A percentile compares a stretch with the other conserved stretches of the same genome.
phyloP scores from a whole-genome alignment of 2,329 filamentous ascomycete species.

The Tricladium varicosporioides region DNA sequence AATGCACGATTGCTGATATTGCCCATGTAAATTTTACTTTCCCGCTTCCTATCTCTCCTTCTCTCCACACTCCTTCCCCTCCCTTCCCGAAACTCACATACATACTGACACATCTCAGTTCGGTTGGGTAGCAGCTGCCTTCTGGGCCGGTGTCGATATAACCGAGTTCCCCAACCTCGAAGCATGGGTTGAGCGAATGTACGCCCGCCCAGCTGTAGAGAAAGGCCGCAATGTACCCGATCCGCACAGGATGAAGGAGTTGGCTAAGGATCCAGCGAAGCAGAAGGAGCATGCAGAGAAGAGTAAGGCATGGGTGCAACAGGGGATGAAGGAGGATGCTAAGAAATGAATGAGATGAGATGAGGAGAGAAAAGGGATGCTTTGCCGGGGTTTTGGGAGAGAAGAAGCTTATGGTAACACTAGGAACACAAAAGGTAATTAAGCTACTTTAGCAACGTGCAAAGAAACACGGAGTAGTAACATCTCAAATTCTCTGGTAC shows the following conservation, averaged over 20 bases:
- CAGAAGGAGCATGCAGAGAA: constrained; percentile 55
- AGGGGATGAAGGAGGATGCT: constrained; percentile 53
- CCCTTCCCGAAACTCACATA: constrained; percentile 39
- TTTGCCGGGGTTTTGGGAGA: no score
- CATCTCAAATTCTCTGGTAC: neutral
- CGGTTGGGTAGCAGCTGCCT: constrained; percentile 26
- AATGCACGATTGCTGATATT: constrained; percentile 75
- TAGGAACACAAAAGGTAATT: no score
- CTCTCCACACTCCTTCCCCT: neutral
- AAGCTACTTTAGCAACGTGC: no score
- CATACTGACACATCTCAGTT: constrained; percentile 3
- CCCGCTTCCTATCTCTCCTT: neutral
- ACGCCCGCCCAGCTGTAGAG: constrained; percentile 68
- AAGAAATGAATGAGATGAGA: constrained; percentile 20
- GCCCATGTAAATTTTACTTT: constrained; percentile 42
- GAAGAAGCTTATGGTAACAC: no score
- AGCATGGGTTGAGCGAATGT: constrained; percentile 73
- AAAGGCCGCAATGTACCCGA: constrained; percentile 73
- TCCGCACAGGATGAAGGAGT: constrained; percentile 58
- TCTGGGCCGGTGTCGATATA: constrained; percentile 61
- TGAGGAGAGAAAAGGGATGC: neutral
- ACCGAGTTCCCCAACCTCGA: constrained; percentile 73
- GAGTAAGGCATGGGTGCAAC: constrained; percentile 62
- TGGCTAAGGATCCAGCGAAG: constrained; percentile 45
- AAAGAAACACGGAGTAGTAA: neutral